Conservation (phyloP, 1,284 basidiomycete genomes). For the Melanopsichium pennsylvanicum region DNA sequence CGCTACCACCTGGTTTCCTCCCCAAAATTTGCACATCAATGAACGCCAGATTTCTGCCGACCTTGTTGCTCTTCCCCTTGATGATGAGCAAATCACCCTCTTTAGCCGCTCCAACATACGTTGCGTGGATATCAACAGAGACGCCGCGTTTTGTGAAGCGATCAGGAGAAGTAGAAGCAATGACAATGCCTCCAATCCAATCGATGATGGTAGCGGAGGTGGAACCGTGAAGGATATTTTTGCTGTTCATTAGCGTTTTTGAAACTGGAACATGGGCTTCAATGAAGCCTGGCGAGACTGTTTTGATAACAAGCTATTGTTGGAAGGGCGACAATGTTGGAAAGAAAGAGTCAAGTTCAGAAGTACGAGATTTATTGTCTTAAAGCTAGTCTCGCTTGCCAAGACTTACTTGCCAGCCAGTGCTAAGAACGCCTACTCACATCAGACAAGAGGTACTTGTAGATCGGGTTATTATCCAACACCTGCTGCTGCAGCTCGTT, state of each 20-base stretch:
- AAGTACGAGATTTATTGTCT: no score
- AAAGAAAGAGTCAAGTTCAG: background rate
- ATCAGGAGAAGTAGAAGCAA: constrained; percentile 36
- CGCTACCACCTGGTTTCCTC: constrained; percentile 18
- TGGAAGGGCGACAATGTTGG: background rate
- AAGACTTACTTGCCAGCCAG: no score
- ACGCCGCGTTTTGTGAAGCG: constrained; percentile 42
- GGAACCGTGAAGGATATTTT: constrained; percentile 50
- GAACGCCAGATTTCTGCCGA: constrained; percentile 49
- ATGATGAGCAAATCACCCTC: constrained; percentile 46
- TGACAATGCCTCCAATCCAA: constrained; percentile 51
- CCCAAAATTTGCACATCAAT: constrained; percentile 42
- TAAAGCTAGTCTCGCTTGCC: no score
- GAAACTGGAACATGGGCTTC: constrained; percentile 42
- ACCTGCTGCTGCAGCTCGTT: constrained; percentile 41
- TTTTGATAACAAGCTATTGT: constrained; percentile 38
- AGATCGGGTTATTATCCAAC: constrained; percentile 45
- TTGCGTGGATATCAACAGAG: constrained; percentile 49
- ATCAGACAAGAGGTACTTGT: constrained; percentile 46
- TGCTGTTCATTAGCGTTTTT: constrained; percentile 41
- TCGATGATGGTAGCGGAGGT: constrained; percentile 53
- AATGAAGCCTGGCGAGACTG: constrained; percentile 23
- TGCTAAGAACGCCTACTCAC: constrained; percentile 28
- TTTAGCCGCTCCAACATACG: constrained; percentile 45
- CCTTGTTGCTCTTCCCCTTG: constrained; percentile 39